A percentile compares a stretch with the other conserved stretches of the same genome.
Evolutionary conservation across 1,284 basidiomycete species (phyloP).

Genomic region (Ceratobasidium sp.): DNA sequence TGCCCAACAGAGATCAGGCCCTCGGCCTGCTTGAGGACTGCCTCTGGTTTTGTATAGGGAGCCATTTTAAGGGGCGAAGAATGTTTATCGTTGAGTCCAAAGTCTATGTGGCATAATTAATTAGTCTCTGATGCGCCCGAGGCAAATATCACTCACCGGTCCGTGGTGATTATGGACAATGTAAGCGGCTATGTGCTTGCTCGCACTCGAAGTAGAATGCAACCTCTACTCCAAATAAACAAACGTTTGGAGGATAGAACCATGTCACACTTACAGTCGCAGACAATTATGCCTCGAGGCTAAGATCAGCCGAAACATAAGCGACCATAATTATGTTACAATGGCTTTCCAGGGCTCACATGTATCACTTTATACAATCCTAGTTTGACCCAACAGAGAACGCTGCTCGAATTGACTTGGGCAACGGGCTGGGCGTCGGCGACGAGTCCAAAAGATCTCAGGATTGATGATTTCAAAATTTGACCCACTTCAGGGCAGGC

Average conservation of each 20-base stretch:
- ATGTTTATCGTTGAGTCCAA: constrained; percentile 26
- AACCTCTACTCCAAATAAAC: background rate
- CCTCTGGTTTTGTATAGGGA: constrained; percentile 90
- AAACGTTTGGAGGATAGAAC: background rate
- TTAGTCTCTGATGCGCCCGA: background rate
- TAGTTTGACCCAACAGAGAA: background rate
- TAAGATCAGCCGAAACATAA: background rate
- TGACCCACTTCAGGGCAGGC: constrained; percentile 32
- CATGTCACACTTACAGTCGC: background rate
- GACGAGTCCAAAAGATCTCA: constrained; percentile 6
- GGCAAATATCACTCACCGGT: constrained; percentile 11
- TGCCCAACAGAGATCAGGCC: constrained; percentile 91
- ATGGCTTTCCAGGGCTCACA: constrained; percentile 2
- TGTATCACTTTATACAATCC: background rate
- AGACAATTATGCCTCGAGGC: constrained; percentile 14
- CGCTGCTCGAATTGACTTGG: constrained; percentile 10
- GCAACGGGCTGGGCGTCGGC: constrained; percentile 30
- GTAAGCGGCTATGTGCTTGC: background rate
- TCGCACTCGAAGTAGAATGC: background rate
- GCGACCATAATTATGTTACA: background rate
- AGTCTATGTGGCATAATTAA: constrained; percentile 11
- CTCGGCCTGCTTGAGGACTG: constrained; percentile 89
- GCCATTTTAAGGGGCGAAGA: constrained; percentile 61
- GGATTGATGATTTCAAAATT: constrained; percentile 38
- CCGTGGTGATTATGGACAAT: constrained; percentile 26